Evolutionary conservation across 2,329 filamentous ascomycete genomes (phyloP).

Genomic region (Juglanconis sp.): DNA sequence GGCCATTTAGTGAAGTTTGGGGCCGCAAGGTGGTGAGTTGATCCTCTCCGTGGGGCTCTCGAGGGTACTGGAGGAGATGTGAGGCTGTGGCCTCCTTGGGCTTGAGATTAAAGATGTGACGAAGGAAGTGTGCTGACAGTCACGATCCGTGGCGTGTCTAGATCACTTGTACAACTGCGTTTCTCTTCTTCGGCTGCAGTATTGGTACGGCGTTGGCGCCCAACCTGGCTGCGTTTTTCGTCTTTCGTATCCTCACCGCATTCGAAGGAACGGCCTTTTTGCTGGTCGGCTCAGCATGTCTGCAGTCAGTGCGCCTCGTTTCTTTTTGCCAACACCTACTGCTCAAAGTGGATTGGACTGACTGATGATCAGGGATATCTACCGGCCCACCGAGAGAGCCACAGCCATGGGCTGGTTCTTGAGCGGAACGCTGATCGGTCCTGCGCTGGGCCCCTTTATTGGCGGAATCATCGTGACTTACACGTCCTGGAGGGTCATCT

Average conservation of each 20-base stretch:
- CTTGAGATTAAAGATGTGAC: background rate
- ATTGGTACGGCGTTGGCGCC: slow-evolving; percentile 65
- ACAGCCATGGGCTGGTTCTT: slow-evolving; percentile 67
- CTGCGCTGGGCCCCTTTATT: slow-evolving; percentile 60
- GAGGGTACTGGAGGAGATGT: too few relatives aligned
- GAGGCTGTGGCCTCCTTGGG: background rate
- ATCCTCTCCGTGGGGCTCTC: background rate
- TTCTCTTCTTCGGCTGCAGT: slow-evolving; percentile 61
- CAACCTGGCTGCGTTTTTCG: slow-evolving; percentile 62
- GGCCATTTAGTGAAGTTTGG: slow-evolving; percentile 59
- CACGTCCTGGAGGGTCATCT: slow-evolving; percentile 63
- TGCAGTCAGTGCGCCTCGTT: slow-evolving; percentile 40
- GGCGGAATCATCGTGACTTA: slow-evolving; percentile 69
- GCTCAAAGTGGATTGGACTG: too few relatives aligned
- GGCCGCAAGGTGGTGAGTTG: slow-evolving; percentile 46
- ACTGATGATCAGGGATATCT: slow-evolving; percentile 52
- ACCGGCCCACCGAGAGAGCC: slow-evolving; percentile 59
- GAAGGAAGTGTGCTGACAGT: background rate
- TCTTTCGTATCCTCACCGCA: slow-evolving; percentile 67
- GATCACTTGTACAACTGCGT: slow-evolving; percentile 52
- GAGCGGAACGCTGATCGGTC: slow-evolving; percentile 63
- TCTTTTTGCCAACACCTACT: too few relatives aligned
- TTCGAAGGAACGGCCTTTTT: slow-evolving; percentile 69
- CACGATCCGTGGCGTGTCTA: slow-evolving; percentile 21
- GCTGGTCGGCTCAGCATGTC: slow-evolving; percentile 62